These are phyloP conservation scores for Pisolithus orientalis DNA, from an alignment of 768 basidiomycete species.

Conservation along the genomic window DNA sequence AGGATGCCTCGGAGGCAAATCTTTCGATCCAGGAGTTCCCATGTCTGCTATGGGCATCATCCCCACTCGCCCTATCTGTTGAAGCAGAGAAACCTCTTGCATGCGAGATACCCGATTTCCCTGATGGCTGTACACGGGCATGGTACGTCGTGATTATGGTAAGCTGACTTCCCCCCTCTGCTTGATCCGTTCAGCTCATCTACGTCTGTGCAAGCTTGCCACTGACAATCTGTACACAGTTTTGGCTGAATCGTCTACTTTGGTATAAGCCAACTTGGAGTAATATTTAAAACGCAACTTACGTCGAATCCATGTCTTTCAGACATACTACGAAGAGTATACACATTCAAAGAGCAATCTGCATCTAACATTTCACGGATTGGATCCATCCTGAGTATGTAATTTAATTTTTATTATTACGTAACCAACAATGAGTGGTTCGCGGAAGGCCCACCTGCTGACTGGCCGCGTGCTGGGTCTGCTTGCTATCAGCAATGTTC, in stretches of 20 bases:
- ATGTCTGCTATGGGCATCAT: background rate
- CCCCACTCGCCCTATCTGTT: background rate
- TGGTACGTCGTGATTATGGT: conserved; percentile 9
- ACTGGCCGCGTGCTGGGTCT: conserved; percentile 8
- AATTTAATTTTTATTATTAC: conserved; percentile 11
- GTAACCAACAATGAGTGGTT: conserved; percentile 19
- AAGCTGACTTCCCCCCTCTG: background rate
- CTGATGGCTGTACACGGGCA: conserved; percentile 7
- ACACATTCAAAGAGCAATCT: conserved; percentile 15
- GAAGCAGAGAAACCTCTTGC: background rate
- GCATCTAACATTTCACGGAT: conserved; percentile 21
- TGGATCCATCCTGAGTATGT: conserved; percentile 16
- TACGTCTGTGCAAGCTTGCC: background rate
- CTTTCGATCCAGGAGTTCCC: background rate
- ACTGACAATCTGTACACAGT: background rate
- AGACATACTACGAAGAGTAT: conserved; percentile 17
- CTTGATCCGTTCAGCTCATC: background rate
- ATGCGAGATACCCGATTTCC: background rate
- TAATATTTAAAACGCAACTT: background rate
- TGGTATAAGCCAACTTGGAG: background rate
- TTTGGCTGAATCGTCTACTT: conserved; percentile 5
- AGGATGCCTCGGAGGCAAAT: background rate
- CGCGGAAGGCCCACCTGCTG: conserved; percentile 1
- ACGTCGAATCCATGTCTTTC: conserved; percentile 7
- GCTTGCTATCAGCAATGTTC: conserved; percentile 2